Conservation (phyloP, 495 filamentous ascomycete genomes). For the Hypoxylon subgilvum region DNA sequence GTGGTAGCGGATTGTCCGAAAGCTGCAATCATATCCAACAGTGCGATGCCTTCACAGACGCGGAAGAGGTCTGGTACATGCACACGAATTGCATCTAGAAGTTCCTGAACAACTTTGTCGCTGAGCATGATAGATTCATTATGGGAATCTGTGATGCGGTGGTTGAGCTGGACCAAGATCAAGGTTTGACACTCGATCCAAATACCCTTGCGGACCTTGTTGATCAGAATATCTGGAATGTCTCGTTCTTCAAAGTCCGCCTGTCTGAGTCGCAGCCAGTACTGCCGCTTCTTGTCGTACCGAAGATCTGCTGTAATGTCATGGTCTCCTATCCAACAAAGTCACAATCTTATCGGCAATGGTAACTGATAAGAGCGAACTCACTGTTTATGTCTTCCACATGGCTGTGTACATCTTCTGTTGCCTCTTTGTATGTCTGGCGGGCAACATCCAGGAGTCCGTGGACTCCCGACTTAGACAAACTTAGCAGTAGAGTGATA, state of each 20-base stretch:
- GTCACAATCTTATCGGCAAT: not conserved
- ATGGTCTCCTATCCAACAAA: constrained; percentile 56
- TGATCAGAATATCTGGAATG: constrained; percentile 77
- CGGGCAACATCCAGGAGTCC: constrained; percentile 87
- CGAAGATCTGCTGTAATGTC: constrained; percentile 68
- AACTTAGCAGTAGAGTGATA: constrained; percentile 2
- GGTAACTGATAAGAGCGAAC: constrained; percentile 13
- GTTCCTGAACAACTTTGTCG: constrained; percentile 69
- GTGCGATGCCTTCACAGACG: constrained; percentile 83
- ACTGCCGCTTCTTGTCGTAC: constrained; percentile 78
- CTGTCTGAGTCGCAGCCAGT: constrained; percentile 74
- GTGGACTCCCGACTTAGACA: constrained; percentile 74
- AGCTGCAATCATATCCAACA: constrained; percentile 87
- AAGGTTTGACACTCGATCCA: constrained; percentile 85
- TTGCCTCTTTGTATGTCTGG: constrained; percentile 84
- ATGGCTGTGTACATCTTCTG: constrained; percentile 74
- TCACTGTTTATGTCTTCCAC: constrained; percentile 67
- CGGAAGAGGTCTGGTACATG: constrained; percentile 75
- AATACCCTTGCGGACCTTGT: constrained; percentile 72
- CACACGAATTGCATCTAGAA: constrained; percentile 69
- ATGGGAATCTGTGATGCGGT: constrained; percentile 76
- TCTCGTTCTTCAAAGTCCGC: constrained; percentile 65
- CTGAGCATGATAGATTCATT: constrained; percentile 82
- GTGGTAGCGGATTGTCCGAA: constrained; percentile 80
- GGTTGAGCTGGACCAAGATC: constrained; percentile 76